These are phyloP conservation scores for Exophiala oligosperma DNA, from an alignment of 2,329 filamentous ascomycete species.

Conservation along the genomic window DNA sequence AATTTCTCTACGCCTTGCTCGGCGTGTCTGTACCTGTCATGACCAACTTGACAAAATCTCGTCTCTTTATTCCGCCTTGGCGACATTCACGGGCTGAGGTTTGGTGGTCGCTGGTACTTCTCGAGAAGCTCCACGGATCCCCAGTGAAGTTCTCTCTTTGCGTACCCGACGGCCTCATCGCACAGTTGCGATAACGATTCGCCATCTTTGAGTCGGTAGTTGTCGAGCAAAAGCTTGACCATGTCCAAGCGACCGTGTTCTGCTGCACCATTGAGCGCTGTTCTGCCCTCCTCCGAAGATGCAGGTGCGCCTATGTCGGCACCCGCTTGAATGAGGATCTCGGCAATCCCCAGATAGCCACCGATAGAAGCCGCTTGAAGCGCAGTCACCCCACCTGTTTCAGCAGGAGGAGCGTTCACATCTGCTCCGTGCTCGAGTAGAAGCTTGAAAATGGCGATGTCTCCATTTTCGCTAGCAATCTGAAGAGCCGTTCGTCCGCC, in stretches of 20 bases:
- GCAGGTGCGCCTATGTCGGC: conserved; percentile 30
- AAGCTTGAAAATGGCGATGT: conserved; percentile 27
- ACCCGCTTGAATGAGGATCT: conserved; percentile 26
- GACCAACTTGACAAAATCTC: background rate
- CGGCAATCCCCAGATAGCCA: conserved; percentile 25
- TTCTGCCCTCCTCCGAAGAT: conserved; percentile 27
- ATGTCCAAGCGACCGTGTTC: conserved; percentile 21
- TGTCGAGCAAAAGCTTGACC: conserved; percentile 18
- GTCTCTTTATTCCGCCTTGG: background rate
- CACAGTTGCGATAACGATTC: conserved; percentile 7
- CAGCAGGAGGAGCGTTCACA: conserved; percentile 24
- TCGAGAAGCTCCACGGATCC: conserved; percentile 8
- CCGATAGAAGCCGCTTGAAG: conserved; percentile 29
- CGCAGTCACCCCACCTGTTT: conserved; percentile 25
- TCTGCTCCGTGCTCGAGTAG: conserved; percentile 28
- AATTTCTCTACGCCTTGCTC: no score
- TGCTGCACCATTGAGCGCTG: conserved; percentile 35
- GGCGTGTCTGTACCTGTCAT: no score
- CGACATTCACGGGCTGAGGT: background rate
- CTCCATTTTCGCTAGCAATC: conserved; percentile 22
- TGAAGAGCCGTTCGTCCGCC: conserved; percentile 1
- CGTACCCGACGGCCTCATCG: conserved; percentile 3
- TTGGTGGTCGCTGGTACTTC: conserved; percentile 6
- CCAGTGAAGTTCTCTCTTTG: conserved; percentile 11
- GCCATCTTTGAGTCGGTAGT: conserved; percentile 11